Percentiles rank a stretch among this genome's conserved stretches.
These are phyloP conservation scores for Collariella sp. DNA, from an alignment of 495 filamentous ascomycete genomes.

Conservation along the genomic window DNA sequence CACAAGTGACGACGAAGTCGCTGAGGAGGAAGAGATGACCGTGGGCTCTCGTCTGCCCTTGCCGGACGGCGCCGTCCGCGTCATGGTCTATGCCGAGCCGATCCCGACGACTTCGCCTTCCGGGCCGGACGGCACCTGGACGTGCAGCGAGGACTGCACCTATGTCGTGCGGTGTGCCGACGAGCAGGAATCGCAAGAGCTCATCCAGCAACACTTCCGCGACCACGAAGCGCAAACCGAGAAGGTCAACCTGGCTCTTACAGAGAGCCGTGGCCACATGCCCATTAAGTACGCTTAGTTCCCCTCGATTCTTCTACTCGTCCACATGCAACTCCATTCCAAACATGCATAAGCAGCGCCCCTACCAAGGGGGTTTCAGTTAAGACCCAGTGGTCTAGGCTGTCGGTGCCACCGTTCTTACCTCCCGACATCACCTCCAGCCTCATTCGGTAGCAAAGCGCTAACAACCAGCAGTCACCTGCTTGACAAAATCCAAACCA, in stretches of 20 bases:
- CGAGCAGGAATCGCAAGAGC: slow-evolving; percentile 45
- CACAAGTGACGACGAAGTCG: slow-evolving; percentile 31
- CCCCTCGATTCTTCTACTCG: slow-evolving; percentile 12
- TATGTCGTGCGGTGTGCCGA: slow-evolving; percentile 54
- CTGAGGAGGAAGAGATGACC: slow-evolving; percentile 5
- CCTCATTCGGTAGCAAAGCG: slow-evolving; percentile 3
- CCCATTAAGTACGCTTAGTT: slow-evolving; percentile 48
- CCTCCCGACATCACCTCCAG: background rate
- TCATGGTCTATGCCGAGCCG: slow-evolving; percentile 37
- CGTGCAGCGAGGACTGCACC: slow-evolving; percentile 58
- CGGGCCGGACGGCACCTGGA: slow-evolving; percentile 58
- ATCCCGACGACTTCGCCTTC: slow-evolving; percentile 39
- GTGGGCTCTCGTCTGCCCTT: slow-evolving; percentile 6
- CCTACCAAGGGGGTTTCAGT: background rate
- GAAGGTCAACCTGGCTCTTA: slow-evolving; percentile 45
- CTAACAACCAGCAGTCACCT: slow-evolving; percentile 28
- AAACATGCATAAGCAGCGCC: too few species aligned
- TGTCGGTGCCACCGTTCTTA: background rate
- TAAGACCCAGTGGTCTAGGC: background rate
- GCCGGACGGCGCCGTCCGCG: slow-evolving; percentile 20
- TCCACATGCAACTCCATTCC: slow-evolving; percentile 7
- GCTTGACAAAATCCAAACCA: slow-evolving; percentile 36
- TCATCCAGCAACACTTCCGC: slow-evolving; percentile 56
- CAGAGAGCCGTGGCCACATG: slow-evolving; percentile 45
- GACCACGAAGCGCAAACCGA: slow-evolving; percentile 57